Evolutionary conservation across 2,329 filamentous ascomycete genomes (phyloP).

Genomic region (Moelleriella libera): DNA sequence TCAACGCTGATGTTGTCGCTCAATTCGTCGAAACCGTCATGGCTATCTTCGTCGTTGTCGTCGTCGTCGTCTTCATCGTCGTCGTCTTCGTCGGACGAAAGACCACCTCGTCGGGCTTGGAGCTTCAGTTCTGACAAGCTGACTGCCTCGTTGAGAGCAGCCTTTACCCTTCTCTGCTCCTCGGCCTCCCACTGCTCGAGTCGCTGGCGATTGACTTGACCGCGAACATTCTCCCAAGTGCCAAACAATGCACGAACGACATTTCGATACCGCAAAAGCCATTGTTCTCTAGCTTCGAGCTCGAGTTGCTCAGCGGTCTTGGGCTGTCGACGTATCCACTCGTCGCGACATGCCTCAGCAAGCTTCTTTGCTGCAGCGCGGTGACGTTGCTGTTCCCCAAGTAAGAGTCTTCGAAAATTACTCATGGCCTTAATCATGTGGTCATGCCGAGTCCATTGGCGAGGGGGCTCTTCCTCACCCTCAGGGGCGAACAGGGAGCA

Average conservation of each 20-base stretch:
- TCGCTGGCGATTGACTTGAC: slow-evolving; percentile 45
- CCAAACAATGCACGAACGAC: slow-evolving; percentile 44
- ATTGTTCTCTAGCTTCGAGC: slow-evolving; percentile 57
- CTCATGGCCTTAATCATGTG: slow-evolving; percentile 68
- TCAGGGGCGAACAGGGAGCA: slow-evolving; percentile 66
- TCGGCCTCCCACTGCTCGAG: slow-evolving; percentile 50
- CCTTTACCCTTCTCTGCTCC: slow-evolving; percentile 49
- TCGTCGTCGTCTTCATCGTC: slow-evolving; percentile 32
- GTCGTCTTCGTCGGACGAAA: slow-evolving; percentile 36
- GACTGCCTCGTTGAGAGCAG: slow-evolving; percentile 59
- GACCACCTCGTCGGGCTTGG: slow-evolving; percentile 40
- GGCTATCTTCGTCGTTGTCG: slow-evolving; percentile 21
- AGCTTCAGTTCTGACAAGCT: slow-evolving; percentile 57
- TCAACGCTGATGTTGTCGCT: slow-evolving; percentile 30
- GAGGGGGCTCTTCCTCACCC: slow-evolving; percentile 54
- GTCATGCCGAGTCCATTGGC: slow-evolving; percentile 77
- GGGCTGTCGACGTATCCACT: slow-evolving; percentile 60
- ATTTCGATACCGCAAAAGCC: slow-evolving; percentile 54
- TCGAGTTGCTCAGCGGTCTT: slow-evolving; percentile 71
- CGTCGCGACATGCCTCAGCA: slow-evolving; percentile 64
- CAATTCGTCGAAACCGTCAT: slow-evolving; percentile 29
- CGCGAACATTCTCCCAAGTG: slow-evolving; percentile 51
- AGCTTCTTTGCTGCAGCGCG: slow-evolving; percentile 62
- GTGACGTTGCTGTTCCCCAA: slow-evolving; percentile 67
- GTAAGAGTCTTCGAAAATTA: slow-evolving; percentile 68